These are phyloP conservation scores for Colletotrichum sp. DNA, from an alignment of 2,329 filamentous ascomycete genomes.

Conservation along the genomic window DNA sequence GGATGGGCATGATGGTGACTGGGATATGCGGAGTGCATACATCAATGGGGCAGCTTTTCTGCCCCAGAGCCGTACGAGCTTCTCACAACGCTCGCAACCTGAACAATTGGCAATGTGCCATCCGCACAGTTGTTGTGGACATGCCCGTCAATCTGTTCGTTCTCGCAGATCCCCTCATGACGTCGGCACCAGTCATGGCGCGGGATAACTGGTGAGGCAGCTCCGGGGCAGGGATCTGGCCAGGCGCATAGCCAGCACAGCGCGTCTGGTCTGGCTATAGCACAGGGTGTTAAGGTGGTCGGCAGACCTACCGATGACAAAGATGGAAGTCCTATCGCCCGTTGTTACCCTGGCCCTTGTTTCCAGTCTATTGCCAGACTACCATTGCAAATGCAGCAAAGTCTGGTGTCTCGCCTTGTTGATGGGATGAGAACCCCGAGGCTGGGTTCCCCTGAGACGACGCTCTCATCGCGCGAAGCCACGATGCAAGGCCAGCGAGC, in stretches of 20 bases:
- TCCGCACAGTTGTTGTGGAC: not conserved
- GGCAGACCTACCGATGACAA: conserved; percentile 4
- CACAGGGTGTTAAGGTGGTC: not conserved
- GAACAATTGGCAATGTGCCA: not conserved
- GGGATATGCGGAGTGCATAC: not conserved
- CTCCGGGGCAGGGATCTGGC: conserved; percentile 7
- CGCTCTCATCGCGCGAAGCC: not conserved
- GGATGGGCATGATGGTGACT: not conserved
- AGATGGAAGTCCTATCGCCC: conserved; percentile 4
- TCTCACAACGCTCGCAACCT: not conserved
- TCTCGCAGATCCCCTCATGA: conserved; percentile 14
- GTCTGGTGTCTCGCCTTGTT: conserved; percentile 1
- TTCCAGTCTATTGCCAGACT: conserved; percentile 6
- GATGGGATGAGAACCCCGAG: conserved; percentile 1
- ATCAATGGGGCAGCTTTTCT: conserved; percentile 14
- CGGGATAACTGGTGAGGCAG: conserved; percentile 12
- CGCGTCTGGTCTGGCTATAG: conserved; percentile 15
- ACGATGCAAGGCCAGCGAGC: conserved; percentile 11
- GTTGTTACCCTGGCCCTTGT: conserved; percentile 8
- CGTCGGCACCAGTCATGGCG: conserved; percentile 15
- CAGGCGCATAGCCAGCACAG: conserved; percentile 17
- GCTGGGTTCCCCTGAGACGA: conserved; percentile 8
- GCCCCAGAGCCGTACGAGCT: not conserved
- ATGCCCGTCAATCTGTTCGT: not conserved
- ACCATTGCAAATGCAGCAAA: not conserved